Evolutionary conservation across 2,329 filamentous ascomycete genomes (phyloP), one percentile per base, ranked within the genome.

Genomic region (Clarireedia monteithiana): DNA sequence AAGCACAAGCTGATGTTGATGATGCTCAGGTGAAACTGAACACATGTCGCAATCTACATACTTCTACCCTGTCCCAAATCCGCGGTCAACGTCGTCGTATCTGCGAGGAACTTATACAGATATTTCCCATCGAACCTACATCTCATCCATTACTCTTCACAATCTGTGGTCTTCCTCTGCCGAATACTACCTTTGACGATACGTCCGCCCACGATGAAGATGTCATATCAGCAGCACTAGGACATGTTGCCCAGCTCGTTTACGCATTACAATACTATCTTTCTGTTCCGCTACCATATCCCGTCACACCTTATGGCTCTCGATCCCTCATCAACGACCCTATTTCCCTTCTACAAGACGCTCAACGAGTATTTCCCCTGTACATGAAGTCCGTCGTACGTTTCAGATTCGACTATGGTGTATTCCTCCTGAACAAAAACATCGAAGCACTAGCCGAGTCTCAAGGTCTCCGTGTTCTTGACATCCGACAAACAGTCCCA

Each of bases 351-450:
- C 70, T 83, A 6, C 57, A 60, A 49, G 68, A 69, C 39, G 67
- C 68, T 6, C 72, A 81, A 55, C 80, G 84, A 47, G 84, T 83
- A 5, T 99, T 95, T 65, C 94, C 94, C 0, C 78, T 99, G 0
- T 91, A 91, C 70, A 71, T 88, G 74, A n/a, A 79, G 61, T 79
- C 81, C 67, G 80, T 82, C 2, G 83, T 90, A 0, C 83, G 91
- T 47, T 97, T 92, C 74, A 85, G 92, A 2, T 97, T 97, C 70
- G 92, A 97, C 65, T 99, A 97, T 69, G 94, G 79, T 10, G 94
- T 96, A 68, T 99, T 97, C 66, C 75, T 97, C n/a, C 79, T 99
- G 14, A 97, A 97, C 74, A 96, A 97, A 72, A 77, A 97, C 67
- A 91, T 99, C 55, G 91, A 97, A 64, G 72, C 77, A 0, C 74